A percentile compares a stretch with the other conserved stretches of the same genome.
Evolutionary conservation across 129 eudicot species (phyloP).

Genomic region (Flaveria brownii): DNA sequence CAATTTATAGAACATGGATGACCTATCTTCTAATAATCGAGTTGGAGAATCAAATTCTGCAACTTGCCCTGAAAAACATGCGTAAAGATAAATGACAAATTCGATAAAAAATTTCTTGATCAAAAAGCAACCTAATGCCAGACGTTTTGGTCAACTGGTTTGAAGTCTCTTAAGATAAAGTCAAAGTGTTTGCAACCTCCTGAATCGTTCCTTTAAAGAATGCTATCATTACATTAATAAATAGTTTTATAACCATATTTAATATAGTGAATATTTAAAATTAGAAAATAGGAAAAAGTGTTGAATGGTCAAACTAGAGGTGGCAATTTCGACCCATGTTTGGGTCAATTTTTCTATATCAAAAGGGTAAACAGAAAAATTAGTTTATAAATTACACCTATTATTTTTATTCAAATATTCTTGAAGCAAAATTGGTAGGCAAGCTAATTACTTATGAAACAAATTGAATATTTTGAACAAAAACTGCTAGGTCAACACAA

Average conservation of each 20-base stretch:
- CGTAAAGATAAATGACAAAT: not conserved
- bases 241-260: not conserved
- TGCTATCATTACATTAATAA: too few relatives aligned
- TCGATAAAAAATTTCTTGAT: constrained; percentile 5
- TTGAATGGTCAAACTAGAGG: not conserved
- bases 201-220: not conserved
- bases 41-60: constrained; percentile 87
- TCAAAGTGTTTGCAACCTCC: not conserved
- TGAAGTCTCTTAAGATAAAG: not conserved
- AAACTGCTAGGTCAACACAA: too few relatives aligned
- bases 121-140: constrained; percentile 6
- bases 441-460: too few relatives aligned
- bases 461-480: too few relatives aligned
- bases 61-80: constrained; percentile 63
- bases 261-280: not conserved
- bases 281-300: not conserved
- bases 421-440: too few relatives aligned
- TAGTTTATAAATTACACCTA: too few relatives aligned
- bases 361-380: too few relatives aligned
- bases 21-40: constrained; percentile 67
- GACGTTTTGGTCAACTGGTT: not conserved
- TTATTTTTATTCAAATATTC: too few relatives aligned
- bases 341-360: too few relatives aligned
- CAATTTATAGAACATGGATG: constrained; percentile 81
- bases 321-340: not conserved